Percentiles rank a stretch among this genome's conserved stretches.
Evolutionary conservation across 441 rosid species (phyloP).

Genomic region (Gossypium aridum): DNA sequence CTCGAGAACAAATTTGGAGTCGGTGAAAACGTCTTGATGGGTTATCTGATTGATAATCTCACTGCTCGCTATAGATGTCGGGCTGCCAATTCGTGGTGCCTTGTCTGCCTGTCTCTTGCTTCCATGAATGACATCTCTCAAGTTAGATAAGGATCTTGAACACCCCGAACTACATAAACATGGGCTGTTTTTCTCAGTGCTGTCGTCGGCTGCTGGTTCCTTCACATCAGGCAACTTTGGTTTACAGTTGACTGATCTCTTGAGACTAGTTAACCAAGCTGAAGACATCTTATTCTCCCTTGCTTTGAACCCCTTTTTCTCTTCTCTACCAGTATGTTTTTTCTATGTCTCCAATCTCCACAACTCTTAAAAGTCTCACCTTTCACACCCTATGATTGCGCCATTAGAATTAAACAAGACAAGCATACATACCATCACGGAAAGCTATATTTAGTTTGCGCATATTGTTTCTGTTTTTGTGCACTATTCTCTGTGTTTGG

Average conservation of each 20-base stretch:
- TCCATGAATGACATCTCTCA: constrained; percentile 89
- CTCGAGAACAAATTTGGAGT: constrained; percentile 79
- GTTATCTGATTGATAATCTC: constrained; percentile 91
- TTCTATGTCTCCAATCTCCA: not conserved
- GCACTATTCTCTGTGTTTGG: not conserved
- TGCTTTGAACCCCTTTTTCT: not conserved
- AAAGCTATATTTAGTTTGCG: constrained; percentile 1
- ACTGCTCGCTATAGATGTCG: constrained; percentile 91
- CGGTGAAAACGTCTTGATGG: constrained; percentile 78
- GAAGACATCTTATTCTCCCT: constrained; percentile 31
- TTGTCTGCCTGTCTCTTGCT: constrained; percentile 83
- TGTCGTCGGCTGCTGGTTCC: constrained; percentile 25
- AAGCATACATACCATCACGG: not conserved
- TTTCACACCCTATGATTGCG: not conserved
- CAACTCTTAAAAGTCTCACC: not conserved
- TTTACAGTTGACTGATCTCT: constrained; percentile 46
- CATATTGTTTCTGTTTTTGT: constrained; percentile 14
- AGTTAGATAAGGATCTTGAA: constrained; percentile 93
- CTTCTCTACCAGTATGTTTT: not conserved
- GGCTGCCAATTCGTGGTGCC: constrained; percentile 80
- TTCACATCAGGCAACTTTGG: constrained; percentile 32
- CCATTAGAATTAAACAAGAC: not conserved
- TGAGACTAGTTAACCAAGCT: constrained; percentile 40
- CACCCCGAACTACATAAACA: constrained; percentile 61
- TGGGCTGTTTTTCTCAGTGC: constrained; percentile 22